Evolutionary conservation across 257 asterid genomes (phyloP), one percentile per base, ranked within the genome.

Genomic region (Plantago elongata): DNA sequence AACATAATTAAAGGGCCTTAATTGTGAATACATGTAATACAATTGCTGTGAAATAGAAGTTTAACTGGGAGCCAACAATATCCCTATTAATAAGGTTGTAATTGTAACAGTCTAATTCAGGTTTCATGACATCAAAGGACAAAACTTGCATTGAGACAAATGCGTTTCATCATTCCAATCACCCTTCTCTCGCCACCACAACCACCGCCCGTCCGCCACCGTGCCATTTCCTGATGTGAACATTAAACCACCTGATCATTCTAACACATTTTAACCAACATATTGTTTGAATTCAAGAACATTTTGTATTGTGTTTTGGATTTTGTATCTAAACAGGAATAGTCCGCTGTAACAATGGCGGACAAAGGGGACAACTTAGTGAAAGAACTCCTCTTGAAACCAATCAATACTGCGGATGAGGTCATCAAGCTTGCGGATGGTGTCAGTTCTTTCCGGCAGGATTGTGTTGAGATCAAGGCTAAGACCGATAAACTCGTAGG

Each of bases 351-450:
- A 61, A 73, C 37, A 42, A 85, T 85, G 94, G 88, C 90, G 84
- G 90, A 85, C 82, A 80, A 77, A 15, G 94, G 78, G 48, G 80
- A 85, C 45, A 81, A 85, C 82, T 78, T 78, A 15, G 94, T 83
- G 48, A 80, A 83, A 48, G 80, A 83, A 67, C 83, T 85, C 78
- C 81, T 83, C 13, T 72, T 85, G 3, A 81, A 79, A 45, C 88
- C 88, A 15, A 83, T 87, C 9, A 88, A 84, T 34, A 73, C 73
- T 54, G 94, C 94, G 4, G 96, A 83, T 65, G 82, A 82, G 76
- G 81, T 84, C 1, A 66, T 78, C 2, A 82, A 84, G 49, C 44
- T 65, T 5, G 67, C 94, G 1, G 87, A 78, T 40, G 80, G 76
- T 9, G 81, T 78, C 16, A 74, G 71, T 47, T 83, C 84, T 15